A percentile compares a stretch with the other conserved stretches of the same genome.
Evolutionary conservation across 805 yeast species (phyloP).

Genomic region (Saccharomyces paradoxus): DNA sequence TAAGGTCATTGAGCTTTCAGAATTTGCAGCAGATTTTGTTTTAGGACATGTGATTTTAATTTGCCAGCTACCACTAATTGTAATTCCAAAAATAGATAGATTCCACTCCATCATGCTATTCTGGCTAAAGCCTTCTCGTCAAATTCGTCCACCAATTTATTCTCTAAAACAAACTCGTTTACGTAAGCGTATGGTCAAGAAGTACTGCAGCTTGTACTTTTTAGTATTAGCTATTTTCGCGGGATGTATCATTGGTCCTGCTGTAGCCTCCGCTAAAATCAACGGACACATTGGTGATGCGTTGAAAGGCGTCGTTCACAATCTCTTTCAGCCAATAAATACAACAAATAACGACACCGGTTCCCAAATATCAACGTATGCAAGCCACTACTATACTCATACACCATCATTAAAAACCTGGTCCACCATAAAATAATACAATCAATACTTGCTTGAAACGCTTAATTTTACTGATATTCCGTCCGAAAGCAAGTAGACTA

Average conservation of each 20-base stretch:
- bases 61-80: conserved; percentile 79
- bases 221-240: conserved; percentile 59
- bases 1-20: conserved; percentile 86
- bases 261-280: conserved; percentile 63
- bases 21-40: conserved; percentile 93
- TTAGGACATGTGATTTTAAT: conserved; percentile 85
- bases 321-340: conserved; percentile 86
- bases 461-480: background rate
- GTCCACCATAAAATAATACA: conserved; percentile 38
- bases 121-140: conserved; percentile 97
- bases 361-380: conserved; percentile 28
- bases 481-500: background rate
- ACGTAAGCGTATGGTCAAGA: conserved; percentile 95
- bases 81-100: conserved; percentile 83
- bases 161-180: conserved; percentile 92
- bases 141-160: conserved; percentile 95
- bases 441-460: background rate
- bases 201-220: conserved; percentile 79
- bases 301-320: conserved; percentile 40
- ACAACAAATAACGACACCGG: conserved; percentile 81
- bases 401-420: conserved; percentile 48
- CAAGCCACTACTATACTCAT: conserved; percentile 35
- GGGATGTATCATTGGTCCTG: conserved; percentile 83
- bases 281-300: conserved; percentile 23
- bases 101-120: conserved; percentile 98